These are phyloP conservation scores for Grigorovia yakushimaensis DNA, from an alignment of 805 yeast species.

Conservation along the genomic window DNA sequence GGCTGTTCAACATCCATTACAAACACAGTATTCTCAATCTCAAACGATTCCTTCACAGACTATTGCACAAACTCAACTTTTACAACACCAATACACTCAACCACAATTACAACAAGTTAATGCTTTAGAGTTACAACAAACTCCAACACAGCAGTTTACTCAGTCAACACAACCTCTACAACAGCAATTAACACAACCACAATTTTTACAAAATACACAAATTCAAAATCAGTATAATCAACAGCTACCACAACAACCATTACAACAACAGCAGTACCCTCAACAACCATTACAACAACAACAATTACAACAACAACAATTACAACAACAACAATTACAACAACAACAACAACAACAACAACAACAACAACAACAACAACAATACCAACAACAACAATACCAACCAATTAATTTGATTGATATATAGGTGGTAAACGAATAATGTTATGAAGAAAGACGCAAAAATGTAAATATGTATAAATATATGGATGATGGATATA, in stretches of 20 bases:
- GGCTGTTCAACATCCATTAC: not conserved
- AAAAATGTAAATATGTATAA: not conserved
- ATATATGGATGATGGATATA: too few species aligned
- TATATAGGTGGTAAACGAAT: slow-evolving; percentile 10
- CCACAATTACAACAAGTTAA: not conserved
- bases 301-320: slow-evolving; percentile 5
- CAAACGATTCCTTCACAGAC: not conserved
- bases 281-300: slow-evolving; percentile 10
- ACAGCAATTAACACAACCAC: slow-evolving; percentile 1
- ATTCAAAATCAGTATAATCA: slow-evolving; percentile 1
- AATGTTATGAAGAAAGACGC: not conserved
- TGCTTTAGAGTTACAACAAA: not conserved
- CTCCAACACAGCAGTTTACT: not conserved
- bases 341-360: slow-evolving; percentile 7
- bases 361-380: slow-evolving; percentile 4
- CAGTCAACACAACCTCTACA: not conserved
- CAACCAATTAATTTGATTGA: slow-evolving; percentile 17
- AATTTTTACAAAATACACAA: slow-evolving; percentile 1
- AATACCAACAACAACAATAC: slow-evolving; percentile 8
- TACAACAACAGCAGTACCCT: slow-evolving; percentile 6
- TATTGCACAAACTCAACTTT: not conserved
- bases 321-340: slow-evolving; percentile 1
- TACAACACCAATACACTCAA: slow-evolving; percentile 1
- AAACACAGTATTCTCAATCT: not conserved
- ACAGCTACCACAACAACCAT: not conserved